phyloP scores from a whole-genome alignment of 345 rosid species.

The Populus simonii region DNA sequence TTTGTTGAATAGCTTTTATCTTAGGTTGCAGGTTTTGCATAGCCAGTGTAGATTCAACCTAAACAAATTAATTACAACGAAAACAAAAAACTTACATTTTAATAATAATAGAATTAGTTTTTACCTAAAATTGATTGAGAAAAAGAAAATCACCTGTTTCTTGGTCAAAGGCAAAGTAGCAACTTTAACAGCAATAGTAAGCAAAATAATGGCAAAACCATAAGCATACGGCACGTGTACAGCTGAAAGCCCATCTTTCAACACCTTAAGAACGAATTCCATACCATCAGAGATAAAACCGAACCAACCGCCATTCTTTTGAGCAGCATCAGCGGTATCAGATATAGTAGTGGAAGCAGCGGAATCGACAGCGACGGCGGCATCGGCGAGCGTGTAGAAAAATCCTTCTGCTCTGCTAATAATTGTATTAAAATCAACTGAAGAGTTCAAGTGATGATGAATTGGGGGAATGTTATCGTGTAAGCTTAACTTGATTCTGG shows the following conservation, averaged over 20 bases:
- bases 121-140: not conserved
- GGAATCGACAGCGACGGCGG: constrained; percentile 63
- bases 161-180: constrained; percentile 86
- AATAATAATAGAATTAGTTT: not conserved
- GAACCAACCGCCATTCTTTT: constrained; percentile 90
- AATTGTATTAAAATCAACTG: constrained; percentile 47
- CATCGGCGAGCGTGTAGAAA: constrained; percentile 79
- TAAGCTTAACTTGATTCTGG: constrained; percentile 62
- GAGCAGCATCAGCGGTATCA: constrained; percentile 46
- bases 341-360: constrained; percentile 36
- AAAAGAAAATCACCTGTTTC: constrained; percentile 53
- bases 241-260: constrained; percentile 77
- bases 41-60: constrained; percentile 96
- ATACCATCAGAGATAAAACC: constrained; percentile 80
- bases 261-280: constrained; percentile 92
- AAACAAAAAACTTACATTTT: not conserved
- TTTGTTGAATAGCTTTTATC: constrained; percentile 94
- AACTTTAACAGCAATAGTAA: constrained; percentile 76
- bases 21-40: constrained; percentile 99
- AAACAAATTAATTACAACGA: constrained; percentile 4
- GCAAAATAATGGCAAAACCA: constrained; percentile 89
- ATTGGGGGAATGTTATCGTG: constrained; percentile 64
- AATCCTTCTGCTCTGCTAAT: constrained; percentile 64
- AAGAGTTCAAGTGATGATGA: constrained; percentile 40
- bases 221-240: constrained; percentile 86